Conservation (phyloP, 2,329 filamentous ascomycete species). For the Cephalotrichum gorgonifer region DNA sequence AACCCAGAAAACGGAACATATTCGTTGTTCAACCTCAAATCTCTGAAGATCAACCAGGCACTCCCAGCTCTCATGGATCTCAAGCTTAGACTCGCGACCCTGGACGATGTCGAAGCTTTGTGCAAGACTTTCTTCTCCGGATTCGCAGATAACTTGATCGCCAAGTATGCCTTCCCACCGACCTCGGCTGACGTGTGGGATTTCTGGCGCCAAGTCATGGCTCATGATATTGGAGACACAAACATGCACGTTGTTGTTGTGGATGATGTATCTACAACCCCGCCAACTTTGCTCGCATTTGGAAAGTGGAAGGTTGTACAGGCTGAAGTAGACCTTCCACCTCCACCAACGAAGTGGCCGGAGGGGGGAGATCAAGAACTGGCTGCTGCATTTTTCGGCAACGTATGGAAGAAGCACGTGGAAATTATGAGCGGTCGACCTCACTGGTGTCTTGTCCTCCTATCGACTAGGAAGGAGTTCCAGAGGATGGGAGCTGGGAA, state of each 20-base stretch:
- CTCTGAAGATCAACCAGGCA: too few species aligned
- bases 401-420: background rate
- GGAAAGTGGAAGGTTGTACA: background rate
- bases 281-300: background rate
- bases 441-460: background rate
- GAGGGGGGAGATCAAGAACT: background rate
- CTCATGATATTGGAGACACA: background rate
- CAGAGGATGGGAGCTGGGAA: constrained; percentile 23
- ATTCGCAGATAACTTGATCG: background rate
- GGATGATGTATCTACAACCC: background rate
- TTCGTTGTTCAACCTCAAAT: too few species aligned
- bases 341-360: background rate
- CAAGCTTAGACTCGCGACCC: background rate
- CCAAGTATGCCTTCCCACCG: background rate
- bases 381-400: background rate
- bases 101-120: background rate
- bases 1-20: too few species aligned
- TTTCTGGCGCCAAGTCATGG: background rate
- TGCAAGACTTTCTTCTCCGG: background rate
- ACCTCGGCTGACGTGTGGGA: background rate
- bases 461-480: constrained; percentile 12
- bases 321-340: background rate
- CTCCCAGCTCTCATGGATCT: too few species aligned
- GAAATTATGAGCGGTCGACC: background rate
- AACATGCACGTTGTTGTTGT: background rate